Conservation (phyloP, 139 green algal species). For the Penium margaritaceum region DNA sequence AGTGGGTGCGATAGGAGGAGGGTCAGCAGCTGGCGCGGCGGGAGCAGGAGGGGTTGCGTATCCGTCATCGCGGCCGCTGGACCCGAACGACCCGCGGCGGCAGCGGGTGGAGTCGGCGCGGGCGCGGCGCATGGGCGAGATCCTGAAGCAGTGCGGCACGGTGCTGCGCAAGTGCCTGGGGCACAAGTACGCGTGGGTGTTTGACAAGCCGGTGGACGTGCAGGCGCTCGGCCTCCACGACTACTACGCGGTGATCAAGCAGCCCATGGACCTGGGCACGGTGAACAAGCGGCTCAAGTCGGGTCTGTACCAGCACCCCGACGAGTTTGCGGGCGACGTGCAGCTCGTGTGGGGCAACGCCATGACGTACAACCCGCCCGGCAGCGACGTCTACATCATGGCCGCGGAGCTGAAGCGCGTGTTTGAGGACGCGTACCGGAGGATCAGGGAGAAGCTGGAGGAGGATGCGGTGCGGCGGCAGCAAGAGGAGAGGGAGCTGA, state of each 20-base stretch:
- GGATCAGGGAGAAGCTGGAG: constrained; percentile 48
- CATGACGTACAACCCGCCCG: constrained; percentile 69
- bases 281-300: constrained; percentile 24
- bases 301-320: constrained; percentile 59
- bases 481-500: constrained; percentile 47
- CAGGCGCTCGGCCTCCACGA: constrained; percentile 56
- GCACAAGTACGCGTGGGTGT: constrained; percentile 74
- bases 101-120: constrained; percentile 28
- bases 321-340: constrained; percentile 53
- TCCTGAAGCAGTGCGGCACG: constrained; percentile 23
- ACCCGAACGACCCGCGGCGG: constrained; percentile 6
- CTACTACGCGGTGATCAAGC: constrained; percentile 66
- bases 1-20: too few species aligned
- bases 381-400: constrained; percentile 76
- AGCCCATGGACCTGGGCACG: constrained; percentile 52
- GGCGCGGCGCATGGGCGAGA: constrained; percentile 23
- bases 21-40: too few species aligned
- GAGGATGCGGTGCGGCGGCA: constrained; percentile 46
- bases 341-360: constrained; percentile 75
- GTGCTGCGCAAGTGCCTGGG: constrained; percentile 11
- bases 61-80: too few species aligned
- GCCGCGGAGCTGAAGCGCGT: constrained; percentile 51
- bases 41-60: too few species aligned
- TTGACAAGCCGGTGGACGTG: constrained; percentile 74
- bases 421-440: constrained; percentile 61